Evolutionary conservation across 805 yeast genomes (phyloP), one percentile per base, ranked within the genome.

Genomic region (Ogataea sp.): DNA sequence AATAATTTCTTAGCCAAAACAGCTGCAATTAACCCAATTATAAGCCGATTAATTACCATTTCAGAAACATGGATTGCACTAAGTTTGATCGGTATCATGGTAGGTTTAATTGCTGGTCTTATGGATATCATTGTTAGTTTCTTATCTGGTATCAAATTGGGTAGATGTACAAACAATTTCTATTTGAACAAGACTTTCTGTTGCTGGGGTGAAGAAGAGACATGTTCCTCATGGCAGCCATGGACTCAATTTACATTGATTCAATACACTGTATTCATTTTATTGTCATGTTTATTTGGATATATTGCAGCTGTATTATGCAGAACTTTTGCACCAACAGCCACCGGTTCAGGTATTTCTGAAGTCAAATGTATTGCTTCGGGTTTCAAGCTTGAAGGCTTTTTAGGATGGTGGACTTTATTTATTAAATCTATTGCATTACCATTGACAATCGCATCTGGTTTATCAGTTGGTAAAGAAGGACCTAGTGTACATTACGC

Each of bases 401-500:
- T 90, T 51, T 68, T 93, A 39, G 83, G 80, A 21, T 70, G 79
- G 61, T 65, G 71, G 55, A 88, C 96, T 0, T 64, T 90, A 20
- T 46, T 75, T 1, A 77, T 90, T 39, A 93, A 93, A 49, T 73
- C 87, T 37, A 55, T 87, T 9, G 85, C 94, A 0, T 63, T 93
- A 32, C 98, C 98, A 0, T 64, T 93, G 43, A 86, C 95, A 0
- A 93, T 93, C 51, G 89, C 95, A 1, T 81, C 96, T 1, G 98
- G 98, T 0, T 61, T 93, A 29, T 83, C 90, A 48, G 83, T 93
- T 6, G 99, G 99, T 18, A 93, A 93, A 61, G 99, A 93, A 56
- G 99, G 99, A 0, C 99, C 99, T 2, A 79, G 90, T 50, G 98
- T 93, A 11, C 99, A 93, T 61, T 93, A 90, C 59, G 97, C 98